Percentiles rank a stretch among this genome's conserved stretches.
Conservation (phyloP, 2,329 filamentous ascomycete species). For the Calycina herbarum region DNA sequence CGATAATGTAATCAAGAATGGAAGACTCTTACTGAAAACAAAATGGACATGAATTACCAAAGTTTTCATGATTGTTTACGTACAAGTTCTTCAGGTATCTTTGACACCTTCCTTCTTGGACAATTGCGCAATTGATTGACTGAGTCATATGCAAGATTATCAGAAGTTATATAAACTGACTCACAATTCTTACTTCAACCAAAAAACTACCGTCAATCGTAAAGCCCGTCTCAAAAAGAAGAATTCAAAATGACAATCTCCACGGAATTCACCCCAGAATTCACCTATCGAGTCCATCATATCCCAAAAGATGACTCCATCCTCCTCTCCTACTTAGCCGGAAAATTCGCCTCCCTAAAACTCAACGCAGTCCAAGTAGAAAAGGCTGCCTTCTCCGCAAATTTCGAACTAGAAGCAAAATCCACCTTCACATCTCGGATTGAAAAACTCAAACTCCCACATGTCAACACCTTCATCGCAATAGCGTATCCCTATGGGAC, state of each 20-base stretch:
- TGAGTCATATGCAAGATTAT: too few relatives aligned
- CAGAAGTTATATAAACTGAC: too few relatives aligned
- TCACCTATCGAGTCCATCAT: constrained; percentile 26
- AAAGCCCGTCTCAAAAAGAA: too few relatives aligned
- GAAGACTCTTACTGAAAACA: too few relatives aligned
- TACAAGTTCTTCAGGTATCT: too few relatives aligned
- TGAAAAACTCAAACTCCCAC: constrained; percentile 26
- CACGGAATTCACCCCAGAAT: neutral
- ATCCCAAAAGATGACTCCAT: constrained; percentile 21
- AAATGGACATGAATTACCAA: too few relatives aligned
- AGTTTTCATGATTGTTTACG: too few relatives aligned
- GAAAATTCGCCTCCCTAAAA: constrained; percentile 33
- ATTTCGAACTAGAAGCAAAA: constrained; percentile 36
- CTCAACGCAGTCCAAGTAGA: constrained; percentile 36
- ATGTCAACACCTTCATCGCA: constrained; percentile 37
- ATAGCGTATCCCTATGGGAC: constrained; percentile 25
- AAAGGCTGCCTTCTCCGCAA: constrained; percentile 36
- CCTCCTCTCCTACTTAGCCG: constrained; percentile 29
- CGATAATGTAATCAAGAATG: too few relatives aligned
- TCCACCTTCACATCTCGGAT: constrained; percentile 34
- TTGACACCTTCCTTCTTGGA: too few relatives aligned
- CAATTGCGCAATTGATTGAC: too few relatives aligned
- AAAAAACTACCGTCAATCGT: too few relatives aligned
- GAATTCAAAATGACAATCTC: neutral
- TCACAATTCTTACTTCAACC: too few relatives aligned